These are phyloP conservation scores for Yamadazyma jaroonii DNA, from an alignment of 1,139 yeast species.

Conservation along the genomic window DNA sequence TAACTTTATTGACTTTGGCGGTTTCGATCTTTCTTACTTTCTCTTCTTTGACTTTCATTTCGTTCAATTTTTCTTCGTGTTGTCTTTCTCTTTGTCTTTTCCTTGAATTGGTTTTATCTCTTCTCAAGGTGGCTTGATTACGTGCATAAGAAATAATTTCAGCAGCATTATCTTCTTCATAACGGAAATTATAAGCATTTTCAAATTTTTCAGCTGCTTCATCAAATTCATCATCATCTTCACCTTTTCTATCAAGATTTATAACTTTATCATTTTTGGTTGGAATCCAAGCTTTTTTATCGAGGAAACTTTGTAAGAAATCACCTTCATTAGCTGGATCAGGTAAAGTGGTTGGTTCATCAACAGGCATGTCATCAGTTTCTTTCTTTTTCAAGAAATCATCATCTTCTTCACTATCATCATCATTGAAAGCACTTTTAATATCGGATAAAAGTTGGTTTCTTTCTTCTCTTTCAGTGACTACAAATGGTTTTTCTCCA, in stretches of 20 bases:
- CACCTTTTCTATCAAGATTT: slow-evolving; percentile 53
- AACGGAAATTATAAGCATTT: slow-evolving; percentile 89
- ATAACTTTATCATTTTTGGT: slow-evolving; percentile 51
- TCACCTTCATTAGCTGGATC: slow-evolving; percentile 68
- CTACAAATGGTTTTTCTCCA: slow-evolving; percentile 65
- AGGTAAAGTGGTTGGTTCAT: slow-evolving; percentile 46
- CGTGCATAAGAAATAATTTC: slow-evolving; percentile 97
- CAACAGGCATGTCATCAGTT: slow-evolving; percentile 12
- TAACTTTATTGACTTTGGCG: slow-evolving; percentile 70
- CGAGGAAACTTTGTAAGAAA: slow-evolving; percentile 71
- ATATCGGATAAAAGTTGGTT: slow-evolving; percentile 71
- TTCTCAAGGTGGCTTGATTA: slow-evolving; percentile 86
- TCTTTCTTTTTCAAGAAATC: slow-evolving; percentile 50
- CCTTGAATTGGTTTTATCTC: slow-evolving; percentile 71
- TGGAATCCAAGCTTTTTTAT: slow-evolving; percentile 88
- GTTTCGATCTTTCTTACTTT: slow-evolving; percentile 71
- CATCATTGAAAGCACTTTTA: slow-evolving; percentile 56
- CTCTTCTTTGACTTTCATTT: slow-evolving; percentile 55
- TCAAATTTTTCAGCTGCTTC: slow-evolving; percentile 91
- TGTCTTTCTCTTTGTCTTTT: slow-evolving; percentile 79
- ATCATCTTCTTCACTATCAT: slow-evolving; percentile 50
- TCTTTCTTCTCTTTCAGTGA: slow-evolving; percentile 76
- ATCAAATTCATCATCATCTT: slow-evolving; percentile 82
- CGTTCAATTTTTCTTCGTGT: slow-evolving; percentile 51
- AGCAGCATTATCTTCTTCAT: slow-evolving; percentile 86